Conservation (phyloP, 2,329 filamentous ascomycete genomes). For the Verruconis gallopava region DNA sequence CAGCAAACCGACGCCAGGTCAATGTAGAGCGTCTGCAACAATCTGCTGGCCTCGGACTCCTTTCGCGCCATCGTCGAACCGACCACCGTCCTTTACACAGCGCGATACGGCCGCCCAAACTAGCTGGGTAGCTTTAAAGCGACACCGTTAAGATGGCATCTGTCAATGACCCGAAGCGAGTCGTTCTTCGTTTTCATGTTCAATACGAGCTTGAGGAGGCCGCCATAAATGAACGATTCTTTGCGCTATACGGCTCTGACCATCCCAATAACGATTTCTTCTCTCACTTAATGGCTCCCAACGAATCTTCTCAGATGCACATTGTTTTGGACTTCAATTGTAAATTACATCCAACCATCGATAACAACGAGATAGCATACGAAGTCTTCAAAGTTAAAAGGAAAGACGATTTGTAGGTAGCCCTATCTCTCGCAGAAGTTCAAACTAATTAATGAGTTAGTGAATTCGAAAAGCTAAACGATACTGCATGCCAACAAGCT, state of each 20-base stretch:
- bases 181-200: slow-evolving; percentile 12
- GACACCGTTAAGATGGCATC: slow-evolving; percentile 9
- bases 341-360: slow-evolving; percentile 17
- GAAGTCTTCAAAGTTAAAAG: slow-evolving; percentile 17
- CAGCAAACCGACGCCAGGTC: slow-evolving; percentile 7
- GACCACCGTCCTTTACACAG: slow-evolving; percentile 4
- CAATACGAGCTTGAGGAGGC: slow-evolving; percentile 12
- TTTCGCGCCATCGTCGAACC: background rate
- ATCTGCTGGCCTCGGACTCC: slow-evolving; percentile 7
- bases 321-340: slow-evolving; percentile 19
- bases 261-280: slow-evolving; percentile 9
- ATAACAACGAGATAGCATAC: slow-evolving; percentile 16
- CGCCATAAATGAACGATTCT: slow-evolving; percentile 12
- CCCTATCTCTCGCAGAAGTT: slow-evolving; percentile 2
- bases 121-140: slow-evolving; percentile 1
- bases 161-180: slow-evolving; percentile 11
- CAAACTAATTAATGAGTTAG: slow-evolving; percentile 10
- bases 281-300: slow-evolving; percentile 12
- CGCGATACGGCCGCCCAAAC: slow-evolving; percentile 4
- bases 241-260: slow-evolving; percentile 10
- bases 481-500: slow-evolving; percentile 9
- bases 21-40: slow-evolving; percentile 8
- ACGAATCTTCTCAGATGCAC: slow-evolving; percentile 18
- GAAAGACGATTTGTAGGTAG: slow-evolving; percentile 11
- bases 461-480: slow-evolving; percentile 9